These are phyloP conservation scores for Alternaria sp. DNA, from an alignment of 2,329 filamentous ascomycete species.

Conservation along the genomic window DNA sequence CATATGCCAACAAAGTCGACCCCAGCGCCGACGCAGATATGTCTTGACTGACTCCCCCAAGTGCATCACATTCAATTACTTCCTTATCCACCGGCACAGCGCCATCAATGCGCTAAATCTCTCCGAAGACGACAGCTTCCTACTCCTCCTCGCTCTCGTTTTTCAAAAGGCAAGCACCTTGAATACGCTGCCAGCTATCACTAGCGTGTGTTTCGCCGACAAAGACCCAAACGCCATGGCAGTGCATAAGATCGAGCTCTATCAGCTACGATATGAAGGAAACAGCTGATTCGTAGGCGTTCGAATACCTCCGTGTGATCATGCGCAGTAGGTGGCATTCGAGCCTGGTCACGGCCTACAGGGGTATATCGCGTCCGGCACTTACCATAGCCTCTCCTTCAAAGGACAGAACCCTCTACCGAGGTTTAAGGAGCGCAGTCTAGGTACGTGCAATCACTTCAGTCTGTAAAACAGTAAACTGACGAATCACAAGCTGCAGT, in stretches of 20 bases:
- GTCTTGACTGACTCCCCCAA: background rate
- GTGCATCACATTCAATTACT: background rate
- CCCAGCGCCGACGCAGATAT: background rate
- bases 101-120: background rate
- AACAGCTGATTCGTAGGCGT: background rate
- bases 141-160: background rate
- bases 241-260: background rate
- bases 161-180: background rate
- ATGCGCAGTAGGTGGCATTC: background rate
- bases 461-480: background rate
- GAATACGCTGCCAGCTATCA: background rate
- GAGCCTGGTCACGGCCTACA: background rate
- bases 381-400: background rate
- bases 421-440: background rate
- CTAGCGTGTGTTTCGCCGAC: background rate
- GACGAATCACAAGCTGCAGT: background rate
- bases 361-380: background rate
- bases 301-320: background rate
- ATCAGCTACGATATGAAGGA: too few species aligned
- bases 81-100: background rate
- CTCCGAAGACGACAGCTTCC: background rate
- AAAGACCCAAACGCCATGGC: background rate
- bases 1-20: background rate
- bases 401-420: background rate
- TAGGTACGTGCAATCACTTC: background rate